Base-by-base conservation (phyloP, 768 basidiomycete species). In the Termitomyces sp. region DNA sequence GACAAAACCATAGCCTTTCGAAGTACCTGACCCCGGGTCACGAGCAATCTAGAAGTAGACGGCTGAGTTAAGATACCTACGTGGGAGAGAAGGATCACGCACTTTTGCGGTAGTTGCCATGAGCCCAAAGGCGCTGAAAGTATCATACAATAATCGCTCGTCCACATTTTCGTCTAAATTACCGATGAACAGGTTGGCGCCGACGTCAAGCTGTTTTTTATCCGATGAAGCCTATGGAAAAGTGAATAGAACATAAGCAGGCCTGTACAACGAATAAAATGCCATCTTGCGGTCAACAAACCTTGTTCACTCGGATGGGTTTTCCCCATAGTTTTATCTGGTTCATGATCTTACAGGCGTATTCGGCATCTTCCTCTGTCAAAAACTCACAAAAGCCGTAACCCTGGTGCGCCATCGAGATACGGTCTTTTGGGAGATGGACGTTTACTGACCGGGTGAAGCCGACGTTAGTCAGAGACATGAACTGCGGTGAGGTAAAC, bases 281-380 rank as follows among this genome's bases (percentile, higher is more conserved):
- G 48, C 35, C 28, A 28, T 24, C 11, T 37, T 51, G 24, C 21
- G 11, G 26, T 62, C 44, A 48, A 75, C 85, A 66, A 60, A 90
- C 93, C 87, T 98, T 99, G 80, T 98, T 98, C 60, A 99, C 96
- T 61, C 97, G 81, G 56, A 99, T 97, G 32, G 97, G 97, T 68
- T 98, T 98, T 24, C 97, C 97, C 84, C 90, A 99, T 51, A 99
- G 72, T 72, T 99, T 99, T 69, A 99, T 98, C 79, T 98, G 96
- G 70, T 99, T 99, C 96, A 98, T 98, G 64, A 98, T 98, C 80
- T 98, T 97, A 81, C 96, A 98, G 55, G 94, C 96, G 71, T 99
- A 99, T 73, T 99, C 97, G 59, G 97, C 94, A 74, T 98, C 97
- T 70, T 97, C 95, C 76, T 98, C 95, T 38, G 94, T 94, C 72